Evolutionary conservation across 176 grass and related monocot genomes (phyloP).

Genomic region (Raddia distichophylla): DNA sequence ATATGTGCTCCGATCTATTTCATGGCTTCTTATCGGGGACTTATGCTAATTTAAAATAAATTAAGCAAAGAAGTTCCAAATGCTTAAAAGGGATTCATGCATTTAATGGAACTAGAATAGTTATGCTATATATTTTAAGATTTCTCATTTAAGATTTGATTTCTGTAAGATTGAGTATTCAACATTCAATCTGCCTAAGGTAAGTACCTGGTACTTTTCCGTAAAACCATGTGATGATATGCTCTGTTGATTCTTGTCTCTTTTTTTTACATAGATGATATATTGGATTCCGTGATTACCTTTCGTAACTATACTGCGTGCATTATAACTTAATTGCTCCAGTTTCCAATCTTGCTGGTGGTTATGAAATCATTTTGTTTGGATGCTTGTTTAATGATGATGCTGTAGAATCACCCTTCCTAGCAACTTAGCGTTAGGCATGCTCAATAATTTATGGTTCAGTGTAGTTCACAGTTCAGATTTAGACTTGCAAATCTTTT

Average conservation of each 20-base stretch:
- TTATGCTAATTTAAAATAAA: background rate
- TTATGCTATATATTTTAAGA: constrained; percentile 10
- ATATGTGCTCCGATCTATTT: constrained; percentile 2
- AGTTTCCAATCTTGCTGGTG: background rate
- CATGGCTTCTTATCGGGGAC: background rate
- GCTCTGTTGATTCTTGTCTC: constrained; percentile 6
- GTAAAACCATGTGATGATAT: background rate
- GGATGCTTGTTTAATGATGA: background rate
- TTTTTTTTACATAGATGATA: background rate
- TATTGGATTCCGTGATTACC: background rate
- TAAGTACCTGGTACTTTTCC: background rate
- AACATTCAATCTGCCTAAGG: background rate
- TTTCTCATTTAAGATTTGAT: background rate
- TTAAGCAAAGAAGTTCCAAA: background rate
- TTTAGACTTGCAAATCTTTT: background rate
- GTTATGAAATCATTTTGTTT: constrained; percentile 23
- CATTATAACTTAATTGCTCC: background rate
- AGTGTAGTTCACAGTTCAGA: constrained; percentile 11
- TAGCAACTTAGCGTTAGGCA: background rate
- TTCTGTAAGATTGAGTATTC: background rate
- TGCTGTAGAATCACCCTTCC: background rate
- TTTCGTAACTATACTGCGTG: background rate
- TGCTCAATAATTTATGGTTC: constrained; percentile 1
- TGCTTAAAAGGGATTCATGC: constrained; percentile 2
- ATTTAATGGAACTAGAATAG: constrained; percentile 12